These are phyloP conservation scores for Aspergillus carlsbadensis DNA, from an alignment of 495 filamentous ascomycete species.

Conservation along the genomic window DNA sequence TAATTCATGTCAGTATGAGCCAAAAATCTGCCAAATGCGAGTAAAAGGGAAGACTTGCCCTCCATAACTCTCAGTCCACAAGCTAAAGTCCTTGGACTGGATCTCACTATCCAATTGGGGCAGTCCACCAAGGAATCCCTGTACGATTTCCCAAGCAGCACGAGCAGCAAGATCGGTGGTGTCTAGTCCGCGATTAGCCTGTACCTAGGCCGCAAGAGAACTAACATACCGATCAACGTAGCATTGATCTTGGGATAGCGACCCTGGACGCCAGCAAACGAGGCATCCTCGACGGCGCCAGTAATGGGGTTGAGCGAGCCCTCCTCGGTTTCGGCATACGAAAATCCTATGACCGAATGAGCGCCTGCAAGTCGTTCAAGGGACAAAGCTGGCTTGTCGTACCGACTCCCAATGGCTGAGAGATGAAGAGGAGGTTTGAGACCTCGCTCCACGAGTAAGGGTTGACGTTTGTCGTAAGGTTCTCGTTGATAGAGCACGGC, in stretches of 20 bases:
- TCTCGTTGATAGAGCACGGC: slow-evolving; percentile 55
- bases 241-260: slow-evolving; percentile 49
- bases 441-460: slow-evolving; percentile 70
- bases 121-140: slow-evolving; percentile 54
- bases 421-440: slow-evolving; percentile 74
- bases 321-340: slow-evolving; percentile 44
- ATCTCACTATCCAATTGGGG: slow-evolving; percentile 48
- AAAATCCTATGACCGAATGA: slow-evolving; percentile 44
- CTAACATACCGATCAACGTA: slow-evolving; percentile 35
- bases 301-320: slow-evolving; percentile 47
- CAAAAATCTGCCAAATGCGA: neutral
- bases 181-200: slow-evolving; percentile 22
- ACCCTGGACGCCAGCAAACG: slow-evolving; percentile 42
- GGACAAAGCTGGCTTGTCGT: slow-evolving; percentile 1
- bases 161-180: slow-evolving; percentile 55
- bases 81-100: slow-evolving; percentile 51
- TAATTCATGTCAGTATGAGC: slow-evolving; percentile 18
- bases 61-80: slow-evolving; percentile 59
- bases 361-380: neutral
- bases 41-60: slow-evolving; percentile 45
- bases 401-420: slow-evolving; percentile 62
- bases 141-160: slow-evolving; percentile 58
- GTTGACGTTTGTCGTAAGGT: slow-evolving; percentile 52
- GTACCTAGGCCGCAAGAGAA: neutral
- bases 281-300: slow-evolving; percentile 42